Evolutionary conservation across 148 eudicot species (phyloP).

Genomic region (Nepenthes gracilis): DNA sequence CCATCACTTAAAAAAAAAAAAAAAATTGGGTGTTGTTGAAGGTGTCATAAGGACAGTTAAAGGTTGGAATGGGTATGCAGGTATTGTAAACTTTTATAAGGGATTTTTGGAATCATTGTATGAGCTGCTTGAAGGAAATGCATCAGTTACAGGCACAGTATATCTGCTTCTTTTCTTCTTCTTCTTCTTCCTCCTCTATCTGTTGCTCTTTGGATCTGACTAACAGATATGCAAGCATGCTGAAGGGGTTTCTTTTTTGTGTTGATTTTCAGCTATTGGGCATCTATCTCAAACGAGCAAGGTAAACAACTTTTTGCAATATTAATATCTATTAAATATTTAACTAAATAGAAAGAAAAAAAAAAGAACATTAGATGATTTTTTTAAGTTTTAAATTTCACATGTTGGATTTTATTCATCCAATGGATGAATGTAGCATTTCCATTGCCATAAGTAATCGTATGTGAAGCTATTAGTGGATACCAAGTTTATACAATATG

Average conservation of each 20-base stretch:
- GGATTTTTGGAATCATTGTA: conserved; percentile 76
- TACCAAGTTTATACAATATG: too few species aligned
- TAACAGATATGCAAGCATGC: background rate
- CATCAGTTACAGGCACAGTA: conserved; percentile 74
- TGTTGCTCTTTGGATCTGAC: background rate
- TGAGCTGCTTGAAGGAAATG: conserved; percentile 60
- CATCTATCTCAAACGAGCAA: conserved; percentile 66
- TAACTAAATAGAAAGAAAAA: background rate
- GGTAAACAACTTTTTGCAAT: conserved; percentile 13
- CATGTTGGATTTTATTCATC: too few species aligned
- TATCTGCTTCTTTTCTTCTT: conserved; percentile 4
- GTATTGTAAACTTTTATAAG: conserved; percentile 60
- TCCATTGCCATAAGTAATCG: too few species aligned
- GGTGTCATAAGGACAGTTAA: background rate
- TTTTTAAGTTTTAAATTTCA: too few species aligned
- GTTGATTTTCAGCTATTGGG: conserved; percentile 63
- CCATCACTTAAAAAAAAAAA: too few species aligned
- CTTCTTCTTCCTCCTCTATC: conserved; percentile 1
- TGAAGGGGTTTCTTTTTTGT: conserved; percentile 19
- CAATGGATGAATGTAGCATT: too few species aligned
- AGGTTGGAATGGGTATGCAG: conserved; percentile 20
- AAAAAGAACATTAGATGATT: too few species aligned
- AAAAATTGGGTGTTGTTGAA: too few species aligned
- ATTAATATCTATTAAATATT: conserved; percentile 8
- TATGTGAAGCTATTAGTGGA: too few species aligned